Evolutionary conservation across 202 grass and related monocot species (phyloP).

Genomic region (Digitaria exilis): DNA sequence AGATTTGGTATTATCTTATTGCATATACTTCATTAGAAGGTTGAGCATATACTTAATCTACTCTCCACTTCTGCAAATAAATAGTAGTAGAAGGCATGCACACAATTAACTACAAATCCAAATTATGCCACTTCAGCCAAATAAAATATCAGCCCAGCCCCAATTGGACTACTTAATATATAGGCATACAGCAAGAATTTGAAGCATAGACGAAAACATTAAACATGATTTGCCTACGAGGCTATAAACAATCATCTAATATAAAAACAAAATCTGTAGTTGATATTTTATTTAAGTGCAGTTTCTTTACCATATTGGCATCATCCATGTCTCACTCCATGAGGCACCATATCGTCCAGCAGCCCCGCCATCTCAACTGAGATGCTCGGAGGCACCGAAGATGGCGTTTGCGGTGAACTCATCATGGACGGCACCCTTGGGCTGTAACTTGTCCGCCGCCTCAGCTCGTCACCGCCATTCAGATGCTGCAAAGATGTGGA

Average conservation of each 20-base stretch:
- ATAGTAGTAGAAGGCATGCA: background rate
- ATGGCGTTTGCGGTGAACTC: background rate
- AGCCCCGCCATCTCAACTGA: constrained; percentile 54
- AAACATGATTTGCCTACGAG: background rate
- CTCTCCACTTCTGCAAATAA: background rate
- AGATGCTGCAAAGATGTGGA: constrained; percentile 26
- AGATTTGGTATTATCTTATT: no score
- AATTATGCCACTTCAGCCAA: background rate
- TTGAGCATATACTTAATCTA: background rate
- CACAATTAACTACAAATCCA: background rate
- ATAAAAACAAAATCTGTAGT: background rate
- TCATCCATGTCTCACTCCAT: constrained; percentile 70
- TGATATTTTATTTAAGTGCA: background rate
- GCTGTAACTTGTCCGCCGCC: background rate
- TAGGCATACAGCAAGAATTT: background rate
- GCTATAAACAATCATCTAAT: background rate
- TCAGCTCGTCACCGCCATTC: constrained; percentile 2
- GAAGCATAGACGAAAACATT: background rate
- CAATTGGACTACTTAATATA: background rate
- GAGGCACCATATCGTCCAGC: constrained; percentile 86
- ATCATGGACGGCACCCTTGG: background rate
- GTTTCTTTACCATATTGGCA: constrained; percentile 10
- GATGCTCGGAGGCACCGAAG: constrained; percentile 6
- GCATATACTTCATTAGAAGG: background rate
- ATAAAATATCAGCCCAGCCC: background rate